Evolutionary conservation across 1,284 basidiomycete species (phyloP).

Genomic region (Spongiforma sp.): DNA sequence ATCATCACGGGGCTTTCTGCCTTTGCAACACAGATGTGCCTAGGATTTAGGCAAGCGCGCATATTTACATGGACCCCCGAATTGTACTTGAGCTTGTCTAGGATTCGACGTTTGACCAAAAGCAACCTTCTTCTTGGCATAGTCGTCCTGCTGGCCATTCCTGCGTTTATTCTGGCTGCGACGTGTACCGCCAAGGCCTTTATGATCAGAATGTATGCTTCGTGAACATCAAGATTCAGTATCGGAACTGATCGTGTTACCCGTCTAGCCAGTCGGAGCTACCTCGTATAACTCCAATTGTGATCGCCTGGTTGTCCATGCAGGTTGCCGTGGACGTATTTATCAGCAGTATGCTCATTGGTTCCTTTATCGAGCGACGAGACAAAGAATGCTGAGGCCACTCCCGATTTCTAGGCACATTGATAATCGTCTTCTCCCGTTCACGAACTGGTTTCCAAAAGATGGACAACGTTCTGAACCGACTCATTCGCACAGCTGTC

Average conservation of each 20-base stretch:
- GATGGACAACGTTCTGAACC: slow-evolving; percentile 50
- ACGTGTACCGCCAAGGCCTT: slow-evolving; percentile 44
- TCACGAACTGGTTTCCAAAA: slow-evolving; percentile 49
- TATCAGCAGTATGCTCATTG: slow-evolving; percentile 44
- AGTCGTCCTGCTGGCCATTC: slow-evolving; percentile 38
- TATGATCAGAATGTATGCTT: slow-evolving; percentile 42
- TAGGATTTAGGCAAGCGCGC: slow-evolving; percentile 16
- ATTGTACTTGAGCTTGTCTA: slow-evolving; percentile 12
- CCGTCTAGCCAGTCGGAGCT: no score
- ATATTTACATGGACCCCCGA: background rate
- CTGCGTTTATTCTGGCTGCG: slow-evolving; percentile 44
- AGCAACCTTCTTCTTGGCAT: slow-evolving; percentile 40
- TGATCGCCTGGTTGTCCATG: slow-evolving; percentile 45
- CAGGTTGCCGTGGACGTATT: slow-evolving; percentile 45
- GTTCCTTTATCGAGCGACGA: no score
- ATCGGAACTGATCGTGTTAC: no score
- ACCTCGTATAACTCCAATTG: slow-evolving; percentile 36
- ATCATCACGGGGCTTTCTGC: slow-evolving; percentile 48
- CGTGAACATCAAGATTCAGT: background rate
- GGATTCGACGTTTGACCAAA: slow-evolving; percentile 38
- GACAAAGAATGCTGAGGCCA: no score
- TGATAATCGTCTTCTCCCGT: slow-evolving; percentile 43
- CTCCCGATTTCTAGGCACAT: slow-evolving; percentile 24
- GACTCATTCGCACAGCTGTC: slow-evolving; percentile 50
- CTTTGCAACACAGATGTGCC: slow-evolving; percentile 42